Percentiles rank a stretch among this genome's conserved stretches.
phyloP scores from a whole-genome alignment of 768 basidiomycete species.

The Kwoniella dejecticola region DNA sequence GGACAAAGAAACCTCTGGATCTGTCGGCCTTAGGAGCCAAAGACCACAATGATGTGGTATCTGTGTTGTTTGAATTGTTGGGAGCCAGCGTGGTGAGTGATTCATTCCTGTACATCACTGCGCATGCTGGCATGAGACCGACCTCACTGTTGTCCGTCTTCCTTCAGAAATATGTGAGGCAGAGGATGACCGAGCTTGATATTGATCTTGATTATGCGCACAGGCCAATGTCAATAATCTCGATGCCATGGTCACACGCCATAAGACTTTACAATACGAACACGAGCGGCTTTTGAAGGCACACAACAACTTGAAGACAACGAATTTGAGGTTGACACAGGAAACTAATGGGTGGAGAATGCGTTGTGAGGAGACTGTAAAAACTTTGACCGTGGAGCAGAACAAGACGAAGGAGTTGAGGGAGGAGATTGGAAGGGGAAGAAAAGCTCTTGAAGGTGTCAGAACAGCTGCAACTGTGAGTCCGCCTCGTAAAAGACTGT shows the following conservation, averaged over 20 bases:
- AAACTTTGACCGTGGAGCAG: constrained; percentile 26
- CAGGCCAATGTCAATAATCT: constrained; percentile 44
- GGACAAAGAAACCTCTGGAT: constrained; percentile 39
- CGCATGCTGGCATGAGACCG: not conserved
- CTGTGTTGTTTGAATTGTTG: constrained; percentile 40
- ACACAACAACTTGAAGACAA: not conserved
- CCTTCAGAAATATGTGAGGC: too few species aligned
- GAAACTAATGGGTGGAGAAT: constrained; percentile 39
- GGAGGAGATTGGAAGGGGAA: constrained; percentile 39
- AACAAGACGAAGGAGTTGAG: constrained; percentile 34
- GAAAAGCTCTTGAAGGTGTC: constrained; percentile 47
- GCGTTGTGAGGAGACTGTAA: constrained; percentile 33
- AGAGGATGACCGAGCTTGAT: too few species aligned
- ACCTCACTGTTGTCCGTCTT: not conserved
- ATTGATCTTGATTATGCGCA: too few species aligned
- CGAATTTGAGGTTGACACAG: constrained; percentile 22
- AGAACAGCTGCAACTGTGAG: constrained; percentile 42
- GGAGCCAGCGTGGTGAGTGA: constrained; percentile 41
- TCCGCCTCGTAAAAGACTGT: not conserved
- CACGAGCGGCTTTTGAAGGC: constrained; percentile 35
- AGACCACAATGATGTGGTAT: constrained; percentile 37
- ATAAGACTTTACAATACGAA: constrained; percentile 45
- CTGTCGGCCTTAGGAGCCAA: constrained; percentile 27
- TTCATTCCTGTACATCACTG: too few species aligned
- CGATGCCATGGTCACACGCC: constrained; percentile 30